These are phyloP conservation scores for Globisporangium viniferum DNA, from an alignment of 352 stramenopile genomes.

Conservation along the genomic window DNA sequence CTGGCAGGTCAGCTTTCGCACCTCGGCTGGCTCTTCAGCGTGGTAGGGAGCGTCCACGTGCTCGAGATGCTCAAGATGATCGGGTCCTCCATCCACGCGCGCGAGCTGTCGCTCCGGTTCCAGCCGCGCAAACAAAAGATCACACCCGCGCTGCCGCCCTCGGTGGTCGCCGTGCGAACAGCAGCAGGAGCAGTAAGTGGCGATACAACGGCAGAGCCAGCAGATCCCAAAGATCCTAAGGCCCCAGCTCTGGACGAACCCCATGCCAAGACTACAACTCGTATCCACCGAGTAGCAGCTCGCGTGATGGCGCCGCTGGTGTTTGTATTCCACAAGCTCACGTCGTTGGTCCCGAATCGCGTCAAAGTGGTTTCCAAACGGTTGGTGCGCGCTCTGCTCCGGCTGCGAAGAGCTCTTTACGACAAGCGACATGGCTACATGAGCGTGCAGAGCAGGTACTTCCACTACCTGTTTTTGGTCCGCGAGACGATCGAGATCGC, in stretches of 20 bases:
- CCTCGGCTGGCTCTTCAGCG: constrained; percentile 27
- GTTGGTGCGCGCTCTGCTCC: neutral
- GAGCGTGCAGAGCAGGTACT: constrained; percentile 21
- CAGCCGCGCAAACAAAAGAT: constrained; percentile 14
- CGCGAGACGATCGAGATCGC: constrained; percentile 23
- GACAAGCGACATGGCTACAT: constrained; percentile 18
- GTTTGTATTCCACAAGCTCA: neutral
- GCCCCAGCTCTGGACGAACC: neutral
- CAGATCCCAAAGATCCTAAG: neutral
- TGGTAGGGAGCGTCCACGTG: constrained; percentile 21
- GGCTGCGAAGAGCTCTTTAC: constrained; percentile 13
- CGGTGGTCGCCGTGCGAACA: constrained; percentile 6
- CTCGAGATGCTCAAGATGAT: constrained; percentile 34
- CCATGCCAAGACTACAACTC: neutral
- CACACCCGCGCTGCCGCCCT: constrained; percentile 8
- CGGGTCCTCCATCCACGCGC: constrained; percentile 20
- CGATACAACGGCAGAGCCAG: neutral
- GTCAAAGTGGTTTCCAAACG: neutral
- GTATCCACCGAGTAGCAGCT: neutral
- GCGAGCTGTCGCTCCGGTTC: constrained; percentile 24
- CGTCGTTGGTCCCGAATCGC: neutral
- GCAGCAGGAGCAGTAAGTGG: neutral
- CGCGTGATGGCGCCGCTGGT: neutral
- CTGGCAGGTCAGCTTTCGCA: constrained; percentile 22
- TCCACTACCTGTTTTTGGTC: constrained; percentile 19